These are phyloP conservation scores for Corylus heterophylla DNA, from an alignment of 306 rosid genomes.

Conservation along the genomic window DNA sequence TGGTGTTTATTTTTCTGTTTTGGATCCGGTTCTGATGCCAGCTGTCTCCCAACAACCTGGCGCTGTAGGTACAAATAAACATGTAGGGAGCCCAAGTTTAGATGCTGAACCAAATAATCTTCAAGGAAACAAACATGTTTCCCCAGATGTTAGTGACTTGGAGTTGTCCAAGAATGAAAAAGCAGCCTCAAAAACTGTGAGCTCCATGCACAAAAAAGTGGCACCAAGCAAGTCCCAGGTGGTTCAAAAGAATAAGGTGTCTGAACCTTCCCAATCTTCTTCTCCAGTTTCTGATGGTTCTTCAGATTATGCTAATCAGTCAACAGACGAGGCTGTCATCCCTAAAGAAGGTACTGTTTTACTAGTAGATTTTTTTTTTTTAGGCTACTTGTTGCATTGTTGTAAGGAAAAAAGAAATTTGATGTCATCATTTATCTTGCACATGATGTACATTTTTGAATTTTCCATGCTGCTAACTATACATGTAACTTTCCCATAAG, in stretches of 20 bases:
- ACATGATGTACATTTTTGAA: background rate
- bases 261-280: conserved; percentile 32
- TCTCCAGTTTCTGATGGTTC: conserved; percentile 38
- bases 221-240: conserved; percentile 32
- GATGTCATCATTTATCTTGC: conserved; percentile 7
- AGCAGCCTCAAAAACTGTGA: conserved; percentile 21
- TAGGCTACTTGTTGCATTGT: background rate
- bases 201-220: conserved; percentile 24
- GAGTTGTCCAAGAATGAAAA: conserved; percentile 43
- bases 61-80: conserved; percentile 26
- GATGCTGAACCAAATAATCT: conserved; percentile 40
- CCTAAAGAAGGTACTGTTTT: conserved; percentile 18
- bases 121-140: conserved; percentile 32
- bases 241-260: conserved; percentile 31
- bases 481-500: background rate
- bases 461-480: background rate
- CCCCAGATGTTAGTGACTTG: conserved; percentile 28
- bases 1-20: conserved; percentile 35
- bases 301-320: conserved; percentile 36
- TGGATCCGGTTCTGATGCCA: conserved; percentile 46
- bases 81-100: conserved; percentile 34
- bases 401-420: background rate
- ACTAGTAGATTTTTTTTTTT: background rate
- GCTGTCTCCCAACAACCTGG: conserved; percentile 29
- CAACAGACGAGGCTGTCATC: conserved; percentile 20